Conservation (phyloP, 495 filamentous ascomycete species). For the Aspergillus nidulans region DNA sequence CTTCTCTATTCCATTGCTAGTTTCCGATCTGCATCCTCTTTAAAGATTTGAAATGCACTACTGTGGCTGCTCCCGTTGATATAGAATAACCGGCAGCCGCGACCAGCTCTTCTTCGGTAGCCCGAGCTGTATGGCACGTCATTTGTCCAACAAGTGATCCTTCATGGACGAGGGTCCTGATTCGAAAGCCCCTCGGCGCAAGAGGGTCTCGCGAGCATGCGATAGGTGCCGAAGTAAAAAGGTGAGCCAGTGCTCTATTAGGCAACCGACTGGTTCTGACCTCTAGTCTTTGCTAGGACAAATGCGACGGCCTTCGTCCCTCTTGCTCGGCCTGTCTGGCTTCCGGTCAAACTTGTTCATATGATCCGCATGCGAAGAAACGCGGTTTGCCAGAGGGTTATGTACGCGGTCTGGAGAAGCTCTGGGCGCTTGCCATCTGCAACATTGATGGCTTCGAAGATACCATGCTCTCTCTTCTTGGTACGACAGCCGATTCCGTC, state of each 20-base stretch:
- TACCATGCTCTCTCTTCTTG: constrained; percentile 41
- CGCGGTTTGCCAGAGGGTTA: constrained; percentile 53
- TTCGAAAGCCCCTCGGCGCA: constrained; percentile 45
- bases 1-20: neutral
- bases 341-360: constrained; percentile 59
- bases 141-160: constrained; percentile 22
- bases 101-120: neutral
- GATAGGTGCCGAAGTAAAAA: constrained; percentile 66
- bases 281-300: constrained; percentile 36
- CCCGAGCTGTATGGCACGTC: constrained; percentile 23
- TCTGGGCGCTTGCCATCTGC: constrained; percentile 43
- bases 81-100: neutral
- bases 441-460: constrained; percentile 49
- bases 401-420: constrained; percentile 41
- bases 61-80: neutral
- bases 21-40: neutral
- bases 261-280: neutral
- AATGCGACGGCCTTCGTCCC: constrained; percentile 65
- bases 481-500: constrained; percentile 33
- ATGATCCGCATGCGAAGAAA: constrained; percentile 67
- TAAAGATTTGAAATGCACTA: neutral
- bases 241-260: constrained; percentile 18
- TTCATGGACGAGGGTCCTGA: constrained; percentile 44
- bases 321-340: constrained; percentile 60
- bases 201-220: constrained; percentile 67